Evolutionary conservation across 345 rosid species (phyloP), one percentile per base, ranked within the genome.

Genomic region (Anastatica hierochuntica): DNA sequence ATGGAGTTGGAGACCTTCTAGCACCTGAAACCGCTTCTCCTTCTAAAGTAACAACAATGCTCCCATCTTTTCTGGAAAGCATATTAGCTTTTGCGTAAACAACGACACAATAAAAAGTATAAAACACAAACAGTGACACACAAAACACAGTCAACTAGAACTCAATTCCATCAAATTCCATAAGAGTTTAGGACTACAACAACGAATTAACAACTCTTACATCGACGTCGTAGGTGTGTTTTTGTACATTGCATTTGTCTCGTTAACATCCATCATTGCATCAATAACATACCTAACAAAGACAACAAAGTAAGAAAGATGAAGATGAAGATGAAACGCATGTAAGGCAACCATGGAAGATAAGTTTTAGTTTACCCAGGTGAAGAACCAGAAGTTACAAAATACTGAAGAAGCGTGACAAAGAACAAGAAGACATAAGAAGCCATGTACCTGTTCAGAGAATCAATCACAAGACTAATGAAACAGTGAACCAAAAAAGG

Each of bases 51-150:
- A 80, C 56, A 59, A 47, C 44, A n/a, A 75, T 4, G 79, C 69
- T 74, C 64, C 79, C 85, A 74, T 74, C 72, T 64, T 74, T 72
- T 73, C 85, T 88, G 46, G 95, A n/a, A 81, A 80, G 89, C 82
- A 73, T 84, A 74, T 67, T 81, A n/a, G 90, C 68, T 97, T 92
- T 88, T 80, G 84, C 88, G 85, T 83, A 79, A 80, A 75, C 23
- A 64, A 56, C 76, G 48, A 43, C 56, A 74, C 70, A 56, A 63
- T 43, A 73, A 64, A 58, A 31, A 53, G 17, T 27, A 53, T 43
- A 53, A 70, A 45, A 64, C 45, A 41, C 39, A 29, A 49, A 39
- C 49, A 44, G 36, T 14, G n/a, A n/a, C n/a, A n/a, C n/a, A n/a
- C n/a, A n/a, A n/a, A n/a, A n/a, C n/a, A n/a, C n/a, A n/a, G n/a